Base-by-base conservation (phyloP, 2,329 filamentous ascomycete genomes). In the Diaporthe nobilis region DNA sequence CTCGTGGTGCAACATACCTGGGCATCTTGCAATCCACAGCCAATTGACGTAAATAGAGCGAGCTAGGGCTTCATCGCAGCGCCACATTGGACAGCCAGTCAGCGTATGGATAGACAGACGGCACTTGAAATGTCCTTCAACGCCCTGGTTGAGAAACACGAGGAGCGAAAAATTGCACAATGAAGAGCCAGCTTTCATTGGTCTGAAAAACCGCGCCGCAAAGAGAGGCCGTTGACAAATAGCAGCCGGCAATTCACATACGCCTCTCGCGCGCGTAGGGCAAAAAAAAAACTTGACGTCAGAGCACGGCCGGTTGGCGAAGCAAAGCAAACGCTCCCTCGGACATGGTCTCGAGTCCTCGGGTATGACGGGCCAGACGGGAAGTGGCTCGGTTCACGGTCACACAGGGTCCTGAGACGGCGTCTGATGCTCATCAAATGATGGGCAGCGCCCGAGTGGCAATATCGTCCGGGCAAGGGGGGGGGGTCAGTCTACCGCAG, bases 361-460 rank as follows among this genome's bases (percentile, higher is more conserved):
- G 60, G 51, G 53, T 57, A 34, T 47, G 34, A 31, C 25, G 55
- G 65, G 47, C 49, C 65, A 70, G 65, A 42, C 34, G 63, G 63
- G 28, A 39, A 68, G 63, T 39, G 47, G 44, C 63, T 68, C 47
- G 63, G 63, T 51, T 53, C n/a, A 68, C 31, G 34, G 49, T 70
- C 65, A 53, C 65, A 70, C 65, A 70, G 34, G 65, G 65, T 31
- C 65, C 65, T 70, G 65, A 70, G 65, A 70, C 65, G 65, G 65
- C 65, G 31, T 55, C 65, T 70, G 65, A 70, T 70, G 65, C 65
- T 55, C 65, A 55, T 70, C 65, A 70, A 34, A 70, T 70, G 65
- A 22, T 70, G 34, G 65, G 49, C 47, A 55, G 49, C 49, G 31
- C 49, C 49, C 47, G 34, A 55, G 65, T 70, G 65, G 34, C 65